A percentile compares a stretch with the other conserved stretches of the same genome.
Conservation (phyloP, 768 basidiomycete species). For the Rossbeevera mucosa region DNA sequence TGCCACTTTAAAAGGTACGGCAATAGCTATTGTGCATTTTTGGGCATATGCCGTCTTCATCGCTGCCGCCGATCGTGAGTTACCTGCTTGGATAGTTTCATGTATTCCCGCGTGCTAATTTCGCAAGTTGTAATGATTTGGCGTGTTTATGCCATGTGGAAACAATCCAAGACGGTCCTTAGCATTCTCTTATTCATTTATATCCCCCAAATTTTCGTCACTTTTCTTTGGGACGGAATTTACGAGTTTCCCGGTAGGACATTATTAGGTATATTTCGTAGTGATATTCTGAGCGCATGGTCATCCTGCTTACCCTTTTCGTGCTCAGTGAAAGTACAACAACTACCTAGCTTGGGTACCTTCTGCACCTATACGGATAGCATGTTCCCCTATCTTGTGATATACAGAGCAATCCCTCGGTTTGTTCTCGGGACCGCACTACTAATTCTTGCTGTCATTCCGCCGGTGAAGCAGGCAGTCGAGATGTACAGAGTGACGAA, state of each 20-base stretch:
- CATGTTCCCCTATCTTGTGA: not conserved
- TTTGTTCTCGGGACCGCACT: not conserved
- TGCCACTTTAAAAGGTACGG: not conserved
- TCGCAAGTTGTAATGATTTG: constrained; percentile 2
- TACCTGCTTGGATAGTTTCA: not conserved
- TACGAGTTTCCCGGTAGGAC: not conserved
- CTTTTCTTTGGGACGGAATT: not conserved
- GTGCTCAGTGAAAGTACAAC: not conserved
- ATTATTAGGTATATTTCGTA: constrained; percentile 1
- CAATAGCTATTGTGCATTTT: not conserved
- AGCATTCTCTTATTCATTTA: constrained; percentile 1
- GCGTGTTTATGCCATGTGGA: constrained; percentile 12
- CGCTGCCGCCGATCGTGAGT: constrained; percentile 16
- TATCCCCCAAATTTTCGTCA: not conserved
- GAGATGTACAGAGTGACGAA: constrained; percentile 5
- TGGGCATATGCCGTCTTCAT: constrained; percentile 14
- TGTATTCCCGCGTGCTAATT: not conserved
- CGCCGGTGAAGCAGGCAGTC: not conserved
- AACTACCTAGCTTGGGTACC: not conserved
- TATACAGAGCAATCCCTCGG: constrained; percentile 1
- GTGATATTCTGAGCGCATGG: not conserved
- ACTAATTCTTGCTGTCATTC: not conserved
- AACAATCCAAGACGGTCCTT: constrained; percentile 6
- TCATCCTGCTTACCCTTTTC: not conserved
- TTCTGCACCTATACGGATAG: not conserved